phyloP scores from a whole-genome alignment of 345 rosid species.

The Eucalyptus pauciflora region DNA sequence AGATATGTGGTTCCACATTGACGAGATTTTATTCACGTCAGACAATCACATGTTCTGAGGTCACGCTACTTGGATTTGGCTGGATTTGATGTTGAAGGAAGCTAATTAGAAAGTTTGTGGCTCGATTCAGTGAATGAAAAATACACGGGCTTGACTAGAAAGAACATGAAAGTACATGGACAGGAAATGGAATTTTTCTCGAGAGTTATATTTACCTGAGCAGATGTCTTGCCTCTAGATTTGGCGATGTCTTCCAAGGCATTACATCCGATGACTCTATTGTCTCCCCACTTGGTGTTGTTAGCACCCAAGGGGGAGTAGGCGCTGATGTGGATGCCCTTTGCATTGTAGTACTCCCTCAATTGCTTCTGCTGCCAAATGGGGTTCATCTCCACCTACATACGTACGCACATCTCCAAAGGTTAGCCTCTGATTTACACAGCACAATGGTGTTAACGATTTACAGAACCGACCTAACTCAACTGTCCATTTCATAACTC shows the following conservation, averaged over 20 bases:
- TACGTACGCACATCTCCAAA: background rate
- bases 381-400: slow-evolving; percentile 17
- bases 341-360: slow-evolving; percentile 5
- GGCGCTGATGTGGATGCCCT: slow-evolving; percentile 5
- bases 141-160: background rate
- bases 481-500: background rate
- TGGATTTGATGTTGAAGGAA: background rate
- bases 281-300: slow-evolving; percentile 2
- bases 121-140: background rate
- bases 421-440: background rate
- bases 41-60: background rate
- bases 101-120: background rate
- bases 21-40: background rate
- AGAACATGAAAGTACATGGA: background rate
- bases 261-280: background rate
- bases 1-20: background rate
- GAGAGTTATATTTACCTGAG: background rate
- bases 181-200: background rate
- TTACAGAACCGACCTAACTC: background rate
- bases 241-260: slow-evolving; percentile 5
- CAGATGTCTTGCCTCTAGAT: slow-evolving; percentile 2
- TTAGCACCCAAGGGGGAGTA: slow-evolving; percentile 9
- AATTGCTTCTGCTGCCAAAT: slow-evolving; percentile 11
- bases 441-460: background rate
- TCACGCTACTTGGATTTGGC: background rate